These are phyloP conservation scores for Quercus gilva DNA, from an alignment of 306 rosid species.

Conservation along the genomic window DNA sequence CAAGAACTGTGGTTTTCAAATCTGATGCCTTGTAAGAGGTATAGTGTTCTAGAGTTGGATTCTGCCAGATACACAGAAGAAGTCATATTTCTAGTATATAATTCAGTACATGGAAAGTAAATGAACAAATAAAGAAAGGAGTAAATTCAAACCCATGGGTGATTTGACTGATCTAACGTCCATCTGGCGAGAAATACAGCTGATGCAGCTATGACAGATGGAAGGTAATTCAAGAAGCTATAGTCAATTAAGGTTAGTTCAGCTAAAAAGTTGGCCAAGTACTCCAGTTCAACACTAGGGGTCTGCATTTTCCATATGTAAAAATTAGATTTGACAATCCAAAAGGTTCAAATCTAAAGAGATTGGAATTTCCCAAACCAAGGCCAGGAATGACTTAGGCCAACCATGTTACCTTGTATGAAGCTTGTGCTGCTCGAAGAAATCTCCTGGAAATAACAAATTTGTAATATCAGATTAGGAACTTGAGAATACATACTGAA, in stretches of 20 bases:
- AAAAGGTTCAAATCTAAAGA: slow-evolving; percentile 4
- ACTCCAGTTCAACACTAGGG: slow-evolving; percentile 81
- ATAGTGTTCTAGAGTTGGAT: slow-evolving; percentile 77
- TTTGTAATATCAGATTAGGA: slow-evolving; percentile 15
- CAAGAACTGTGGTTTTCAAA: slow-evolving; percentile 64
- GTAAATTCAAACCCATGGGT: slow-evolving; percentile 82
- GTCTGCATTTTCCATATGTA: slow-evolving; percentile 41
- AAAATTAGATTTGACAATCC: slow-evolving; percentile 12
- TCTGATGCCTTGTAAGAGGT: slow-evolving; percentile 67
- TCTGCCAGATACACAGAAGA: slow-evolving; percentile 43
- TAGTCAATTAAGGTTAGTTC: slow-evolving; percentile 74
- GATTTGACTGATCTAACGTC: slow-evolving; percentile 76
- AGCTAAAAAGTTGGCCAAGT: slow-evolving; percentile 78
- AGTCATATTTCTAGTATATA: slow-evolving; percentile 13
- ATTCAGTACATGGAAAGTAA: slow-evolving; percentile 11
- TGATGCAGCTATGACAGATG: slow-evolving; percentile 89
- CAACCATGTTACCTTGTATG: slow-evolving; percentile 55
- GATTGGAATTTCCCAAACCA: slow-evolving; percentile 22
- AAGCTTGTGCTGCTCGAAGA: slow-evolving; percentile 90
- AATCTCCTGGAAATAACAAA: slow-evolving; percentile 68
- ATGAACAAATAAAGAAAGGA: background rate
- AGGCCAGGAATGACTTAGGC: slow-evolving; percentile 12
- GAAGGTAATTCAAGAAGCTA: slow-evolving; percentile 68
- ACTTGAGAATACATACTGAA: background rate
- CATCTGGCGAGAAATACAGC: slow-evolving; percentile 87